Evolutionary conservation across 352 stramenopile species (phyloP).

Genomic region (Globisporangium irregulare): DNA sequence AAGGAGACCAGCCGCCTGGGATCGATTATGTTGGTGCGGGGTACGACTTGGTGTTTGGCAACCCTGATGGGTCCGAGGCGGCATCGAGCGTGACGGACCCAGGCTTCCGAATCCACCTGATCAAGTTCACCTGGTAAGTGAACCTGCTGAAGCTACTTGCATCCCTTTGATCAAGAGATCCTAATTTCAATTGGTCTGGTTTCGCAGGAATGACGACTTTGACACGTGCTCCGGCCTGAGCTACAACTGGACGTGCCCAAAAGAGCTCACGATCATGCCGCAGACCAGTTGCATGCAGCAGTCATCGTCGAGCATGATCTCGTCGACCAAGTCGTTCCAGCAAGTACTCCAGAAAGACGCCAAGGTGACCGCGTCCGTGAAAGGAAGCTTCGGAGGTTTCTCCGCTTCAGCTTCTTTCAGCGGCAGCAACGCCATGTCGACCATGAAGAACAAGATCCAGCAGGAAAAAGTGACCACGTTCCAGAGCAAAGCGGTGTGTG

Average conservation of each 20-base stretch:
- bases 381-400: conserved; percentile 26
- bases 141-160: too few relatives aligned
- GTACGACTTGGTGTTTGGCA: conserved; percentile 30
- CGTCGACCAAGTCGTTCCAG: conserved; percentile 29
- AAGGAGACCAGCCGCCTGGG: conserved; percentile 19
- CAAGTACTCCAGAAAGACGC: conserved; percentile 25
- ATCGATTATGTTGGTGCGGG: conserved; percentile 29
- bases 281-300: conserved; percentile 28
- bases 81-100: conserved; percentile 24
- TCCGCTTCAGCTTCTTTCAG: conserved; percentile 25
- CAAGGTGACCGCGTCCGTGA: conserved; percentile 19
- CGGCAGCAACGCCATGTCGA: conserved; percentile 22
- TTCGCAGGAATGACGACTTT: conserved; percentile 8
- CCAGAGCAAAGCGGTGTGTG: conserved; percentile 22
- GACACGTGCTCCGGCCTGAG: conserved; percentile 25
- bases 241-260: conserved; percentile 24
- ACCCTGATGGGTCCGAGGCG: conserved; percentile 23
- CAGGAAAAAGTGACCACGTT: conserved; percentile 17
- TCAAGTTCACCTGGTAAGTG: conserved; percentile 28
- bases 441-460: conserved; percentile 26
- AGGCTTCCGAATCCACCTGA: conserved; percentile 22
- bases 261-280: conserved; percentile 23
- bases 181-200: neutral
- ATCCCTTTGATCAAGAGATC: too few relatives aligned
- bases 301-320: conserved; percentile 26